Conservation (phyloP, 73 alveolate genomes). For the Tetrahymena elliotti region DNA sequence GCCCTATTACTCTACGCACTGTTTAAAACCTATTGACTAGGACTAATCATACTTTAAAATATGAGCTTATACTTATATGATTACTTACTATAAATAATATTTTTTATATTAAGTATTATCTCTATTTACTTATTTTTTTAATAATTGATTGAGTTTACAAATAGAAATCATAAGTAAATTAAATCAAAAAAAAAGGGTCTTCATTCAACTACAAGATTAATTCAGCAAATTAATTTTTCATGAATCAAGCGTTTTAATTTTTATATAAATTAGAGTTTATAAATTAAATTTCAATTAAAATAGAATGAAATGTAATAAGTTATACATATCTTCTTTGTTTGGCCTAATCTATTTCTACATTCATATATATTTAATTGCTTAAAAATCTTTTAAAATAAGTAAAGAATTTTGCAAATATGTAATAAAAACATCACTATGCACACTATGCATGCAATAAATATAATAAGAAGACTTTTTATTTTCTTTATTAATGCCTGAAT, state of each 20-base stretch:
- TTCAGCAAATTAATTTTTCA: neutral
- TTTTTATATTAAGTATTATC: neutral
- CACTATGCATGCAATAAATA: no score
- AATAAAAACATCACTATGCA: no score
- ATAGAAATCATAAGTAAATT: neutral
- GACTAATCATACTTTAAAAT: neutral
- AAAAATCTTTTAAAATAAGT: neutral
- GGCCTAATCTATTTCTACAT: neutral
- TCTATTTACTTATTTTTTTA: neutral
- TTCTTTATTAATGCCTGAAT: no score
- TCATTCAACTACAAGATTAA: neutral
- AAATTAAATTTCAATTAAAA: neutral
- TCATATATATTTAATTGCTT: neutral
- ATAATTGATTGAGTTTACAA: neutral
- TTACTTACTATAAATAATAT: neutral
- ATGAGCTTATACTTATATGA: neutral
- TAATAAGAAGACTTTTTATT: no score
- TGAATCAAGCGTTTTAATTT: neutral
- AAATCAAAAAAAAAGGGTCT: neutral
- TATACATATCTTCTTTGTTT: neutral
- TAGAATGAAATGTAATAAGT: neutral
- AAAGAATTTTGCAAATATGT: neutral
- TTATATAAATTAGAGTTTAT: neutral
- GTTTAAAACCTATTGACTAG: neutral
- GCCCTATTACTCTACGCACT: neutral